Percentiles rank a stretch among this genome's conserved stretches.
Conservation (phyloP, 2,329 filamentous ascomycete genomes). For the Coleophoma crateriformis region DNA sequence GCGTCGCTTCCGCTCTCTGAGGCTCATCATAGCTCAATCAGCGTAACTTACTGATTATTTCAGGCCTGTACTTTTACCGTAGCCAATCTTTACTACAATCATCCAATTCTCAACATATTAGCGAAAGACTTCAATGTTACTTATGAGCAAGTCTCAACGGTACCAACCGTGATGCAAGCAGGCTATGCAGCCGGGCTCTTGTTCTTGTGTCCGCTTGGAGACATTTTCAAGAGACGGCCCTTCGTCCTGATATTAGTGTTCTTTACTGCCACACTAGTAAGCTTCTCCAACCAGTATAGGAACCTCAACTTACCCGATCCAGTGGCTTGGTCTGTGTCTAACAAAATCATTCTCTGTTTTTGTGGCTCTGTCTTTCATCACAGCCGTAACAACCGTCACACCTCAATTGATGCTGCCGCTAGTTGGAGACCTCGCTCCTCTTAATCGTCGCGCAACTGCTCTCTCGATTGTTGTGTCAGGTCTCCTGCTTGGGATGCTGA, state of each 20-base stretch:
- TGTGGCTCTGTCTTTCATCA: slow-evolving; percentile 64
- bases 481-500: slow-evolving; percentile 67
- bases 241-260: slow-evolving; percentile 65
- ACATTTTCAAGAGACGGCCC: slow-evolving; percentile 59
- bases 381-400: slow-evolving; percentile 74
- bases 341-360: slow-evolving; percentile 62
- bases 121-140: slow-evolving; percentile 65
- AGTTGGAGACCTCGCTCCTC: slow-evolving; percentile 71
- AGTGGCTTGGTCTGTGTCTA: slow-evolving; percentile 67
- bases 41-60: neutral
- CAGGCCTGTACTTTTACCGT: slow-evolving; percentile 62
- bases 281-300: slow-evolving; percentile 18
- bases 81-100: slow-evolving; percentile 77
- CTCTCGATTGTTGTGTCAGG: slow-evolving; percentile 72
- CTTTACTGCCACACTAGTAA: slow-evolving; percentile 62
- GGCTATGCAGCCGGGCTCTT: slow-evolving; percentile 72
- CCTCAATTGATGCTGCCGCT: slow-evolving; percentile 76
- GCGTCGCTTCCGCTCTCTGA: too few relatives aligned
- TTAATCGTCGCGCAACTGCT: slow-evolving; percentile 60
- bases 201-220: slow-evolving; percentile 71
- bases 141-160: slow-evolving; percentile 59
- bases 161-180: slow-evolving; percentile 74
- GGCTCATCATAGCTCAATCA: too few relatives aligned
- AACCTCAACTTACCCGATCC: neutral
- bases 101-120: slow-evolving; percentile 72